Base-by-base conservation (phyloP, 257 asterid genomes). In the Rhazya stricta region DNA sequence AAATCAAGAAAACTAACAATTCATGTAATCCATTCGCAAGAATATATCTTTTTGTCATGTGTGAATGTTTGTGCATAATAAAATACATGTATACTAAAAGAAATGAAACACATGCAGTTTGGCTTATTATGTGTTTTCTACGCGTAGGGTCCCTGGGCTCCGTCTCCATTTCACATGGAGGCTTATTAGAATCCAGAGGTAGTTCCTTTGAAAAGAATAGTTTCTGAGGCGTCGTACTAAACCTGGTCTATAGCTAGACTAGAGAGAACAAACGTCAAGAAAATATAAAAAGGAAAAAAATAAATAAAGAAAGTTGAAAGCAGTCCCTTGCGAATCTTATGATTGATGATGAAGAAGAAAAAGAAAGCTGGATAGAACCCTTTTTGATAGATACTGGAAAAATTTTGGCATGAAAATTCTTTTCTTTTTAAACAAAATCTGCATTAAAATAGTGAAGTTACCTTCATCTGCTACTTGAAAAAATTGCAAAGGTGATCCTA, bases 51-150 rank as follows among this genome's bases (percentile, higher is more conserved):
- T 19, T 69, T 79, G 62, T 62, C 43, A 9, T 32, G 70, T 60
- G 7, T 41, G 71, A 19, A 67, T 39, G 32, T 70, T 61, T 39
- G 79, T 79, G 72, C 34, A 3, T 41, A 45, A 69, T 15, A 32
- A 45, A 67, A 10, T 41, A 70, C 58, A 61, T 76, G 27, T 34
- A 34, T 50, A 32, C 10, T 9, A 34, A 19, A 15, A 36, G 43
- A 58, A 73, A 71, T 75, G 79, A 10, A 48, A 77, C 91, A 86
- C 93, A 85, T 89, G 91, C 60, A 54, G 11, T 88, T 87, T 87
- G 98, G 86, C 90, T 76, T 87, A 84, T 85, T 84, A 72, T 72
- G 50, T 81, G 97, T 82, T 74, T 42, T 87, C 73, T 79, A 21
- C 78, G 60, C 23, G 71, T 36, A 74, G 37, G 81, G 63, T 51